These are phyloP conservation scores for Trichophyton benhamiae DNA, from an alignment of 2,329 filamentous ascomycete species.

Conservation along the genomic window DNA sequence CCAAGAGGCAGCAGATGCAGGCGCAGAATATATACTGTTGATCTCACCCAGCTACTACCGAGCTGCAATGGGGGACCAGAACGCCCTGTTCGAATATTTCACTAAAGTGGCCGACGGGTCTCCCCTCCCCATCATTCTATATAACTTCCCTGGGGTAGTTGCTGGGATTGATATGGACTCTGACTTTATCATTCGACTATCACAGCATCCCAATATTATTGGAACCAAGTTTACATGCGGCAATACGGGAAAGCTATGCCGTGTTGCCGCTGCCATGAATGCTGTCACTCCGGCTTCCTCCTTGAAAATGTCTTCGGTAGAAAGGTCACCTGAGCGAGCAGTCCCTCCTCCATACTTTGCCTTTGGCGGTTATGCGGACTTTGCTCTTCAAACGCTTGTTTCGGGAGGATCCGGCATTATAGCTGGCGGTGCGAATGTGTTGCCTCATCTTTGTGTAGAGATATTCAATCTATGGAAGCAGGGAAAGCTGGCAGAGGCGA, in stretches of 20 bases:
- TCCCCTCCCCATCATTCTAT: constrained; percentile 64
- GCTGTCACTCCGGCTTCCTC: not conserved
- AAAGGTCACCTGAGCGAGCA: constrained; percentile 22
- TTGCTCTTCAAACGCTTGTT: constrained; percentile 56
- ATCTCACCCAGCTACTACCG: constrained; percentile 78
- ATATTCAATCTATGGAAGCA: constrained; percentile 47
- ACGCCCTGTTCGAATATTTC: constrained; percentile 59
- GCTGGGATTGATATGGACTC: constrained; percentile 83
- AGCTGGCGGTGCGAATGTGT: constrained; percentile 57
- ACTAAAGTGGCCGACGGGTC: constrained; percentile 60
- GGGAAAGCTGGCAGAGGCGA: constrained; percentile 48
- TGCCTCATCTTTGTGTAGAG: constrained; percentile 52
- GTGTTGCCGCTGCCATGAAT: constrained; percentile 38
- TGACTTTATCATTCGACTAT: constrained; percentile 69
- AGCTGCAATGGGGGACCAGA: constrained; percentile 57
- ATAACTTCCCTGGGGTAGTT: constrained; percentile 85
- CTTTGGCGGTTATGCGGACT: constrained; percentile 59
- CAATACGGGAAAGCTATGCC: constrained; percentile 77
- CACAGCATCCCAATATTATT: constrained; percentile 68
- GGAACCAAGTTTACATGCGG: constrained; percentile 89
- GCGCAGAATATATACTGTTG: constrained; percentile 67
- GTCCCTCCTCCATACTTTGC: not conserved
- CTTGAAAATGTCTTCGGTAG: not conserved
- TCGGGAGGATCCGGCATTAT: constrained; percentile 61
- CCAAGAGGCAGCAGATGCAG: constrained; percentile 52